Conservation (phyloP, 2,329 filamentous ascomycete species). For the Dichotomopilus funicola region DNA sequence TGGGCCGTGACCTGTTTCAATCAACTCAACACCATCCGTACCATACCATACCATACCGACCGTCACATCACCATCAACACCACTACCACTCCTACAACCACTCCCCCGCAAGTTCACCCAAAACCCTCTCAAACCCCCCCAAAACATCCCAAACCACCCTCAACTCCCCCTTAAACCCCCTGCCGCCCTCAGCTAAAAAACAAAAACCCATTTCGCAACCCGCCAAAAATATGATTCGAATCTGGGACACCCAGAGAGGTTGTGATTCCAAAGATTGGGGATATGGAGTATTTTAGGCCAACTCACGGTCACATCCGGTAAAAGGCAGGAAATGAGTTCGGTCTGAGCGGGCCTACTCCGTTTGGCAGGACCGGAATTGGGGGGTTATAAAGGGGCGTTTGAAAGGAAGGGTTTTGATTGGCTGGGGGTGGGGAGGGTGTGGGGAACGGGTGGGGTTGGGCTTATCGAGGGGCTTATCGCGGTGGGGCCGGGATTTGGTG, state of each 20-base stretch:
- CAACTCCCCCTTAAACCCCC: not conserved
- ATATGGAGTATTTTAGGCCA: constrained; percentile 27
- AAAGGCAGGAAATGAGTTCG: constrained; percentile 29
- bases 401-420: not conserved
- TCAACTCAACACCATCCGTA: no score
- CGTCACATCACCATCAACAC: no score
- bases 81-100: no score
- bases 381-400: constrained; percentile 11
- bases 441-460: no score
- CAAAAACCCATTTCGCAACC: constrained; percentile 1
- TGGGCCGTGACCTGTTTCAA: no score
- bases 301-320: constrained; percentile 29
- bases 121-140: not conserved
- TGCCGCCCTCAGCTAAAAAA: not conserved
- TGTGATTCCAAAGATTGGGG: constrained; percentile 25
- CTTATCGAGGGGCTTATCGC: no score
- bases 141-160: not conserved
- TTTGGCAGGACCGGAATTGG: rapidly evolving
- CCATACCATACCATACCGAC: no score
- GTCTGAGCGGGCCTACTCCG: constrained; percentile 26
- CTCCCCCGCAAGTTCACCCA: not conserved
- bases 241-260: constrained; percentile 22
- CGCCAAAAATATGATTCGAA: constrained; percentile 23
- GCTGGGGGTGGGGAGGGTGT: not conserved
- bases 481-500: no score